These are phyloP conservation scores for Ganoderma resinaceum DNA, from an alignment of 1,284 basidiomycete species.

Conservation along the genomic window DNA sequence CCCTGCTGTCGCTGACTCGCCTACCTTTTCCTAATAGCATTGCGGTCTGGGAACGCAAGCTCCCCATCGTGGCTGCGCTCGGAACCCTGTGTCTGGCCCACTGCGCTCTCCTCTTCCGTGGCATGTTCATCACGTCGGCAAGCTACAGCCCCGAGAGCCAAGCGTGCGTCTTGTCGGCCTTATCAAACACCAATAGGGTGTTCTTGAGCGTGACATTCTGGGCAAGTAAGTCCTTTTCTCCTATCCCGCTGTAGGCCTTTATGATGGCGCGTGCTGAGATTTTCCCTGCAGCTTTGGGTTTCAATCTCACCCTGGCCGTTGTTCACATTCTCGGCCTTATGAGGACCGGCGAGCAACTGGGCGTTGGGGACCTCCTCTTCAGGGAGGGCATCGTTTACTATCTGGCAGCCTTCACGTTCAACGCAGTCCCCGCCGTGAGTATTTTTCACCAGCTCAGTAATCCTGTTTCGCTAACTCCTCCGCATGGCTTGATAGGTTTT, in stretches of 20 bases:
- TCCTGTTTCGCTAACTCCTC: constrained; percentile 9
- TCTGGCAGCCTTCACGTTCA: constrained; percentile 66
- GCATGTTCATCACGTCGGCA: constrained; percentile 70
- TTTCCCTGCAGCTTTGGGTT: constrained; percentile 52
- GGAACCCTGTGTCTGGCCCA: constrained; percentile 63
- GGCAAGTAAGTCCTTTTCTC: constrained; percentile 56
- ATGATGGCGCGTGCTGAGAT: constrained; percentile 14
- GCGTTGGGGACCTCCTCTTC: constrained; percentile 70
- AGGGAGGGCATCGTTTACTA: constrained; percentile 75
- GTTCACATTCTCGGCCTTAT: constrained; percentile 59
- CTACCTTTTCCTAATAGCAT: constrained; percentile 47
- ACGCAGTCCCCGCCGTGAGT: constrained; percentile 70
- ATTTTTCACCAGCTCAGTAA: constrained; percentile 5
- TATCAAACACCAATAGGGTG: constrained; percentile 52
- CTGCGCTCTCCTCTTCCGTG: constrained; percentile 70
- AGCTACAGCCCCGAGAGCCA: constrained; percentile 50
- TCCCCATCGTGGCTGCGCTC: constrained; percentile 55
- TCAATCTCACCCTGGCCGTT: constrained; percentile 65
- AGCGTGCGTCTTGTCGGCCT: constrained; percentile 53
- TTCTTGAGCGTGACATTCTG: constrained; percentile 71
- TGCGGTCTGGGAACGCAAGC: constrained; percentile 71
- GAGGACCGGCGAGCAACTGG: constrained; percentile 57
- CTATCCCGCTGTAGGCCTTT: background rate
- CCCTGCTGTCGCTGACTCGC: constrained; percentile 9
- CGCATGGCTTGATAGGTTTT: constrained; percentile 46